Conservation (phyloP, 2,329 filamentous ascomycete species). For the Fusarium citri region DNA sequence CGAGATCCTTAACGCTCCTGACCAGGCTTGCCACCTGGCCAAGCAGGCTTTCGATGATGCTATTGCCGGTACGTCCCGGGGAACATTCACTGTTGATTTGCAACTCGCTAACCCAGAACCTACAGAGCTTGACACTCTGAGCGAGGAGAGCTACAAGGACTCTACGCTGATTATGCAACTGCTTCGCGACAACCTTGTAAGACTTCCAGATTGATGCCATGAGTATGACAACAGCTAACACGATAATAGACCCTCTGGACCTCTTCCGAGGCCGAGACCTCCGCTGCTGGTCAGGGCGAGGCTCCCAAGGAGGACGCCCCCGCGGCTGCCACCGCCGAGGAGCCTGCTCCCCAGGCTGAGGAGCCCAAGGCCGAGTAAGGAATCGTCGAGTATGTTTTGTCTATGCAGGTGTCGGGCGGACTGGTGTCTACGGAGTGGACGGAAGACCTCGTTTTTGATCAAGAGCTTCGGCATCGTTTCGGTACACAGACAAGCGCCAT, state of each 20-base stretch:
- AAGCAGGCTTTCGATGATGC: conserved; percentile 99
- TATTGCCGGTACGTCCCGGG: conserved; percentile 73
- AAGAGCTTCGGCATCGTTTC: conserved; percentile 62
- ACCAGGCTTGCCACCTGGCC: conserved; percentile 97
- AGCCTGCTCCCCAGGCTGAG: conserved; percentile 65
- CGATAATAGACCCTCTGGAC: conserved; percentile 90
- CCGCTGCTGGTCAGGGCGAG: conserved; percentile 65
- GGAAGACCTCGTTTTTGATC: conserved; percentile 67
- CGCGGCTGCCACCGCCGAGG: conserved; percentile 66
- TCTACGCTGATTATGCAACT: conserved; percentile 99
- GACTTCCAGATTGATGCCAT: conserved; percentile 44
- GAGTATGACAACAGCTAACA: conserved; percentile 46
- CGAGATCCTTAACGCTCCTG: conserved; percentile 98
- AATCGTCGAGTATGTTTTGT: conserved; percentile 43
- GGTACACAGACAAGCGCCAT: conserved; percentile 58
- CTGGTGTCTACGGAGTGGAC: conserved; percentile 74
- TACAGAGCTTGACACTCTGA: conserved; percentile 92
- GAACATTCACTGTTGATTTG: not conserved
- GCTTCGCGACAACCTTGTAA: conserved; percentile 93
- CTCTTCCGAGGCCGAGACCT: conserved; percentile 94
- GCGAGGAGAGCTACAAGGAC: conserved; percentile 99
- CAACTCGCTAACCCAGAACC: conserved; percentile 9
- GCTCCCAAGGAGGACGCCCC: conserved; percentile 61
- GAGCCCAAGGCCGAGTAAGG: conserved; percentile 78
- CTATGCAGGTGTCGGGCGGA: conserved; percentile 59